Conservation (phyloP, 2,329 filamentous ascomycete species). For the Claviceps africana region DNA sequence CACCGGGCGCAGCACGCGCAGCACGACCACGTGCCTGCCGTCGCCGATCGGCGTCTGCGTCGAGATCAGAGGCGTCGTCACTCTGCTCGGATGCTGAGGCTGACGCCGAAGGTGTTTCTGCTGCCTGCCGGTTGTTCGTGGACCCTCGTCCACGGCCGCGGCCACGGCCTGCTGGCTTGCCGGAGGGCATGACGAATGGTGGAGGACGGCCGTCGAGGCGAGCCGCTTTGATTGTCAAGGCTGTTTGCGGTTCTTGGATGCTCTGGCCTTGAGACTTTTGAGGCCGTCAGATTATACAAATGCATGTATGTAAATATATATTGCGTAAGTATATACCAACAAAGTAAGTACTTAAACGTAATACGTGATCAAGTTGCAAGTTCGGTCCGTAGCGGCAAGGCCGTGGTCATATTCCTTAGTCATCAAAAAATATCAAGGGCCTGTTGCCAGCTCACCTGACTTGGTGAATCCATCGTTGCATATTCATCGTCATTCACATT, state of each 20-base stretch:
- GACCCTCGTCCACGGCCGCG: slow-evolving; percentile 22
- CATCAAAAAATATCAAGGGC: not conserved
- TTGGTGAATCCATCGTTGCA: not conserved
- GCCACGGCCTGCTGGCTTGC: slow-evolving; percentile 18
- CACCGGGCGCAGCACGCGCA: slow-evolving; percentile 4
- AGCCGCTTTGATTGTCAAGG: not conserved
- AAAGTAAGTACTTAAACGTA: no score
- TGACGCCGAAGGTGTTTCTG: slow-evolving; percentile 12
- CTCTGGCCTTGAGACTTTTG: not conserved
- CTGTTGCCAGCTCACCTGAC: not conserved
- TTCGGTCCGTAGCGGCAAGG: not conserved
- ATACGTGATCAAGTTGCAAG: not conserved
- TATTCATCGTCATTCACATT: not conserved
- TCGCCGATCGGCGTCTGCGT: slow-evolving; percentile 13
- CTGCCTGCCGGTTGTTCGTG: slow-evolving; percentile 11
- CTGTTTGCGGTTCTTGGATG: not conserved
- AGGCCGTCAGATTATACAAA: not conserved
- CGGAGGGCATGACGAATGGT: slow-evolving; percentile 26
- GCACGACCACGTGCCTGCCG: slow-evolving; percentile 3
- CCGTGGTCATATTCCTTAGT: slow-evolving; percentile 2
- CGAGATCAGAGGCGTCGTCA: slow-evolving; percentile 24
- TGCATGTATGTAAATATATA: no score
- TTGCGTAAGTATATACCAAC: no score
- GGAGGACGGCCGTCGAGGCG: not conserved
- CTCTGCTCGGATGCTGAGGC: slow-evolving; percentile 16